phyloP scores from a whole-genome alignment of 108 stramenopile species.

The Aurantiochytrium sp. region DNA sequence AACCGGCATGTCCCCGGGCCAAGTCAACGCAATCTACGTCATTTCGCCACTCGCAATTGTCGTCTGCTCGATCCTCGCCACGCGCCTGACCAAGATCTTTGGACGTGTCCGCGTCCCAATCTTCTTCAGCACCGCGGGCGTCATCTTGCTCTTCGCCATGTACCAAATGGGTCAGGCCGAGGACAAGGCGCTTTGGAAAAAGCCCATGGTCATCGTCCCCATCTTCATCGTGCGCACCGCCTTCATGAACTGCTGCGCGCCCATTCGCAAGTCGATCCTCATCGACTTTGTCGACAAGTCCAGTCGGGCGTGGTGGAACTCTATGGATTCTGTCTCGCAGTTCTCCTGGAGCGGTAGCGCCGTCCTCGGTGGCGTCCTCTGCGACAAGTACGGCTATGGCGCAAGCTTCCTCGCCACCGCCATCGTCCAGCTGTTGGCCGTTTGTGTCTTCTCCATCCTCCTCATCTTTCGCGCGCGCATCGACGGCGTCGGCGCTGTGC shows the following conservation, averaged over 20 bases:
- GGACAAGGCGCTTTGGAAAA: slow-evolving; percentile 4
- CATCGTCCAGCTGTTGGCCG: background rate
- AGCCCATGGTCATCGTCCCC: slow-evolving; percentile 43
- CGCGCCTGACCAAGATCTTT: slow-evolving; percentile 35
- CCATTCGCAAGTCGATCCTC: slow-evolving; percentile 5
- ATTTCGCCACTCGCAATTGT: slow-evolving; percentile 52
- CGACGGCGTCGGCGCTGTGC: background rate
- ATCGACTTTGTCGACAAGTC: background rate
- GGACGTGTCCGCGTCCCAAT: slow-evolving; percentile 49
- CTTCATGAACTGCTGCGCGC: slow-evolving; percentile 35
- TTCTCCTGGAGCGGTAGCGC: slow-evolving; percentile 21
- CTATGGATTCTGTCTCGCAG: background rate
- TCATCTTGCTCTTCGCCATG: background rate
- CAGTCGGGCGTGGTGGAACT: background rate
- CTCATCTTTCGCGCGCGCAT: background rate
- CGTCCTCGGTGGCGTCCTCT: slow-evolving; percentile 11
- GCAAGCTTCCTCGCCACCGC: slow-evolving; percentile 13
- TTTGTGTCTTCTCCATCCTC: background rate
- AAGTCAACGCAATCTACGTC: slow-evolving; percentile 59
- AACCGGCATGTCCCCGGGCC: slow-evolving; percentile 51
- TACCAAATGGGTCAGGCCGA: background rate
- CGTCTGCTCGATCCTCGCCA: slow-evolving; percentile 40
- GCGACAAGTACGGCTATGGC: slow-evolving; percentile 25
- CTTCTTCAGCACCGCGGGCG: background rate
- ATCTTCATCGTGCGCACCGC: slow-evolving; percentile 35